Evolutionary conservation across 768 basidiomycete species (phyloP).

Genomic region (Mycena vitilis): DNA sequence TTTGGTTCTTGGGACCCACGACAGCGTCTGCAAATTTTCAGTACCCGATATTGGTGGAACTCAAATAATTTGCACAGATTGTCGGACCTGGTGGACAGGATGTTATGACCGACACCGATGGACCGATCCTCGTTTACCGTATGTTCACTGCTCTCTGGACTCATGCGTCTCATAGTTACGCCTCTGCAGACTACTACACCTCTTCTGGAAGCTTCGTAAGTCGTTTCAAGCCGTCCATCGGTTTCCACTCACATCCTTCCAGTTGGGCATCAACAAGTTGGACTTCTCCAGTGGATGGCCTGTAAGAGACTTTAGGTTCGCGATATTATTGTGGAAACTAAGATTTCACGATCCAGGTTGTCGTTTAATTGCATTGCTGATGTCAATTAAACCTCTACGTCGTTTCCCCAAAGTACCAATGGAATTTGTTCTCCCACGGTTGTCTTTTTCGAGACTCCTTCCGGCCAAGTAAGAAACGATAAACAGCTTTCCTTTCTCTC

Average conservation of each 20-base stretch:
- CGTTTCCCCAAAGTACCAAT: no score
- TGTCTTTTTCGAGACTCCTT: no score
- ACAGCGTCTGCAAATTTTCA: slow-evolving; percentile 43
- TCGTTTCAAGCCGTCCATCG: slow-evolving; percentile 6
- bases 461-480: no score
- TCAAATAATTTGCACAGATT: slow-evolving; percentile 45
- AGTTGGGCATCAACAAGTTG: slow-evolving; percentile 61
- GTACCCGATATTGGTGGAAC: background rate
- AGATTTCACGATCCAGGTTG: background rate
- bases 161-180: background rate
- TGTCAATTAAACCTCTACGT: background rate
- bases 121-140: slow-evolving; percentile 59
- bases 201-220: slow-evolving; percentile 56
- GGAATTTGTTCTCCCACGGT: no score
- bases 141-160: background rate
- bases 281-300: slow-evolving; percentile 65
- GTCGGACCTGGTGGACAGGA: slow-evolving; percentile 69
- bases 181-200: slow-evolving; percentile 56
- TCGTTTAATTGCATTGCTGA: background rate
- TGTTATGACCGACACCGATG: slow-evolving; percentile 57
- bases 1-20: slow-evolving; percentile 60
- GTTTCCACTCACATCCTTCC: background rate
- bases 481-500: no score
- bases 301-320: slow-evolving; percentile 42
- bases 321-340: background rate